phyloP scores from a whole-genome alignment of 1,284 basidiomycete species.

The Cystobasidium pallidum region DNA sequence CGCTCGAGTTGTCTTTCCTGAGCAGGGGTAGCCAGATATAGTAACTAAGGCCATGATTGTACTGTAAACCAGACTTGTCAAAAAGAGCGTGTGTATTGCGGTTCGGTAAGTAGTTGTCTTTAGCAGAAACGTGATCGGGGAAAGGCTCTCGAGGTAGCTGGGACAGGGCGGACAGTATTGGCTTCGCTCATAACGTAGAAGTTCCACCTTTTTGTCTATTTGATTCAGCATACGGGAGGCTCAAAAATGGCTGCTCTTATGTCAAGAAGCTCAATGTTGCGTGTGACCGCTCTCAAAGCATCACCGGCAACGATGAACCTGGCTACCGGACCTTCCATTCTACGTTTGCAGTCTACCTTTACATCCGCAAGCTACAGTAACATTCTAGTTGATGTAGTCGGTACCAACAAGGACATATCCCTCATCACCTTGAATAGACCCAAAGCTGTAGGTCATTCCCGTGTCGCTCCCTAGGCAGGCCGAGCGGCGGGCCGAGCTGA shows the following conservation, averaged over 20 bases:
- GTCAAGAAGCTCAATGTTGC: conserved; percentile 2
- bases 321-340: background rate
- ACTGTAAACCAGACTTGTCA: background rate
- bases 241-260: conserved; percentile 11
- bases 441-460: conserved; percentile 76
- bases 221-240: background rate
- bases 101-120: background rate
- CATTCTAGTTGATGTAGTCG: conserved; percentile 67
- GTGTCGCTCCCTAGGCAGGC: background rate
- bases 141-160: background rate
- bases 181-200: no score
- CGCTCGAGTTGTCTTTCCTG: conserved; percentile 80
- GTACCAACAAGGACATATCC: conserved; percentile 69
- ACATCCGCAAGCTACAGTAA: conserved; percentile 62
- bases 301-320: conserved; percentile 7
- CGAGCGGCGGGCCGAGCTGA: background rate
- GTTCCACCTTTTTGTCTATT: no score
- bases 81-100: conserved; percentile 12
- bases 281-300: conserved; percentile 1
- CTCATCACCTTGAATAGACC: conserved; percentile 94
- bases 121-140: background rate
- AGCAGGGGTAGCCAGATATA: conserved; percentile 84
- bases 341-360: conserved; percentile 25
- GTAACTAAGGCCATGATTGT: conserved; percentile 85
- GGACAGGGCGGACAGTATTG: background rate